Percentiles rank a stretch among this genome's conserved stretches.
These are phyloP conservation scores for Thermothelomyces thermophilus DNA, from an alignment of 2,329 filamentous ascomycete species.

Conservation along the genomic window DNA sequence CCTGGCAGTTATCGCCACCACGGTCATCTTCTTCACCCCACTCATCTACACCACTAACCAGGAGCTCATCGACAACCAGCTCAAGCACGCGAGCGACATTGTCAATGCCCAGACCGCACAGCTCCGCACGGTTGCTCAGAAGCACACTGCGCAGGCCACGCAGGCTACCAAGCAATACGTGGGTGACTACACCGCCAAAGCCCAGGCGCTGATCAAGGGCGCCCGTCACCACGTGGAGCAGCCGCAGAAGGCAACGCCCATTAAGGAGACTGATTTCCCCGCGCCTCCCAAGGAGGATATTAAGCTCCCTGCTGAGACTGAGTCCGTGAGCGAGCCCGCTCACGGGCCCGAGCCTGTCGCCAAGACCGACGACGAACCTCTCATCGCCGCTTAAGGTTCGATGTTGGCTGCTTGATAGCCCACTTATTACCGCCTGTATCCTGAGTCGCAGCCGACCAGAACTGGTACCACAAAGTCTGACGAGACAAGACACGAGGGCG, in stretches of 20 bases:
- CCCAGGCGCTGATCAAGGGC: constrained; percentile 55
- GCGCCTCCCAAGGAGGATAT: constrained; percentile 36
- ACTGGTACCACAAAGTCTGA: not conserved
- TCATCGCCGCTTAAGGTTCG: constrained; percentile 1
- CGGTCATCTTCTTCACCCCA: constrained; percentile 54
- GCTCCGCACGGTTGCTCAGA: constrained; percentile 53
- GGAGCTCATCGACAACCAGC: constrained; percentile 60
- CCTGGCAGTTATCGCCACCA: constrained; percentile 54
- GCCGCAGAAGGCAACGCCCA: constrained; percentile 10
- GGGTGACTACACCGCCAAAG: constrained; percentile 62
- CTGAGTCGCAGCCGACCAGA: not conserved
- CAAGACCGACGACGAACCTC: not conserved
- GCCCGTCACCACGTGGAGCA: constrained; percentile 19
- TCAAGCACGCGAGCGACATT: constrained; percentile 51
- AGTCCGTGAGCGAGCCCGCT: not conserved
- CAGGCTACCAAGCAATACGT: constrained; percentile 61
- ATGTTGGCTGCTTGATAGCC: not conserved
- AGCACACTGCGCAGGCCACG: constrained; percentile 58
- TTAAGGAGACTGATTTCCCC: constrained; percentile 46
- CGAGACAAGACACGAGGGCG: not conserved
- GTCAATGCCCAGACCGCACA: constrained; percentile 58
- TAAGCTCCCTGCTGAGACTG: constrained; percentile 15
- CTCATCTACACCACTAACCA: constrained; percentile 61
- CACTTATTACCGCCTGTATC: not conserved
- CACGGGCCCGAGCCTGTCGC: constrained; percentile 2